Base-by-base conservation (phyloP, 2,329 filamentous ascomycete genomes). In the Aspergillus flavus region DNA sequence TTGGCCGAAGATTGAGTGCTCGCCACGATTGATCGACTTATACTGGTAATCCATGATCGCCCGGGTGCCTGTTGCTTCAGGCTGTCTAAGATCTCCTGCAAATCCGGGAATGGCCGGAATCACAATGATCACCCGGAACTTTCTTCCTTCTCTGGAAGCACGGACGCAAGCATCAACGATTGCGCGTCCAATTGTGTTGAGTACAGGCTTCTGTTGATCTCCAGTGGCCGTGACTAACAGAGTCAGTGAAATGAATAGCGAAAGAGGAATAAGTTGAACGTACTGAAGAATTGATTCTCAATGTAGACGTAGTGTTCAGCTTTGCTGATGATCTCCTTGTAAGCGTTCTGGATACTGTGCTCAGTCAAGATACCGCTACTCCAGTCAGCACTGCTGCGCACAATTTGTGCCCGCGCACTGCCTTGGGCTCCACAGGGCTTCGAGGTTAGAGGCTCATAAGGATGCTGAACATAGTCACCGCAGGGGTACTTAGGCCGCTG, bases 31-130 rank as follows among this genome's bases (percentile, higher is more conserved):
- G 68, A 99, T 96, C 0, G 93, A 96, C 79, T 96, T 96, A 83
- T 95, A 99, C 75, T 98, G 95, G 73, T 97, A 98, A 75, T 98
- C 94, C 93, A 99, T 98, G 72, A 98, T 99, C 12, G 94, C 94
- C 56, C 93, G 82, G 0, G 94, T 98, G 11, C 94, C 94, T 1
- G 87, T 87, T 0, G 94, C 94, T 23, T 91, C 93, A 70, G 92
- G 89, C 14, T 93, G 88, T 61, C 94, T 84, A 34, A 99, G 83
- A 73, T 98, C 94, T 53, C 94, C 94, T 0, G 94, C 94, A 71
- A 99, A 99, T 0, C 94, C 95, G 9, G 95, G 94, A 62, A 99
- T 90, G 0, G 93, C 90, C 1, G 95, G 95, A 58, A 98, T 96
- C 28, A 98, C 70, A 61, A 97, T 86, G 65, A 99, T 96, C 68